Evolutionary conservation across 225 moss, liverwort and hornwort species (phyloP).

Genomic region (Rhytidiadelphus loreus): DNA sequence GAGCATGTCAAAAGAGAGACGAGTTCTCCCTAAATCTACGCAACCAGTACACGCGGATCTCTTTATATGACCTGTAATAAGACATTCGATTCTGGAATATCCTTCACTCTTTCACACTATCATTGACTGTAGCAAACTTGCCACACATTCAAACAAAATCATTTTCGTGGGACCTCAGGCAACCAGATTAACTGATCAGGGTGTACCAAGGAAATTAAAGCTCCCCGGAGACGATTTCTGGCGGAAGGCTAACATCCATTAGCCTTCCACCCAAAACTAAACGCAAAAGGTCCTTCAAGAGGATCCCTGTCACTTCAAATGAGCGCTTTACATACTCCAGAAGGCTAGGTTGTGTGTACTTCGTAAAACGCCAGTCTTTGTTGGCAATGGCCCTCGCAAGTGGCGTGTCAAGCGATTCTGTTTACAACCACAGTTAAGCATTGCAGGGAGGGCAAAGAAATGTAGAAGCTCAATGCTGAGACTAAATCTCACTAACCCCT

Average conservation of each 20-base stretch:
- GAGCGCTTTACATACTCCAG: constrained; percentile 36
- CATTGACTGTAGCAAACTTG: background rate
- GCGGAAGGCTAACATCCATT: constrained; percentile 50
- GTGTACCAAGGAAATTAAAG: constrained; percentile 2
- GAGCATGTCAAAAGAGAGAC: background rate
- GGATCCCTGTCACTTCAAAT: constrained; percentile 45
- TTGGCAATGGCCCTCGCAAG: constrained; percentile 37
- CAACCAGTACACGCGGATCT: background rate
- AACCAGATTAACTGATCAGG: background rate
- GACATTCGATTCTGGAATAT: background rate
- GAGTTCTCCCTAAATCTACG: background rate
- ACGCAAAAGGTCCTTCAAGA: constrained; percentile 33
- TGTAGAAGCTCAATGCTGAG: background rate
- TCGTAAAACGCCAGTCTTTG: constrained; percentile 85
- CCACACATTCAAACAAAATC: background rate
- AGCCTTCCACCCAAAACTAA: constrained; percentile 20
- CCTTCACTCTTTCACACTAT: background rate
- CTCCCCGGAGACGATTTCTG: constrained; percentile 69
- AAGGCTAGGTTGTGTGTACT: constrained; percentile 45
- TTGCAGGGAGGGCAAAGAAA: background rate
- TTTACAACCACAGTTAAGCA: background rate
- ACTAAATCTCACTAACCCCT: background rate
- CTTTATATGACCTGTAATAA: background rate
- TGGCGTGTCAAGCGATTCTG: constrained; percentile 77
- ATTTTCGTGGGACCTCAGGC: background rate